Evolutionary conservation across 2,329 filamentous ascomycete genomes (phyloP), one percentile per base, ranked within the genome.

Genomic region (Epichloe hybrida): DNA sequence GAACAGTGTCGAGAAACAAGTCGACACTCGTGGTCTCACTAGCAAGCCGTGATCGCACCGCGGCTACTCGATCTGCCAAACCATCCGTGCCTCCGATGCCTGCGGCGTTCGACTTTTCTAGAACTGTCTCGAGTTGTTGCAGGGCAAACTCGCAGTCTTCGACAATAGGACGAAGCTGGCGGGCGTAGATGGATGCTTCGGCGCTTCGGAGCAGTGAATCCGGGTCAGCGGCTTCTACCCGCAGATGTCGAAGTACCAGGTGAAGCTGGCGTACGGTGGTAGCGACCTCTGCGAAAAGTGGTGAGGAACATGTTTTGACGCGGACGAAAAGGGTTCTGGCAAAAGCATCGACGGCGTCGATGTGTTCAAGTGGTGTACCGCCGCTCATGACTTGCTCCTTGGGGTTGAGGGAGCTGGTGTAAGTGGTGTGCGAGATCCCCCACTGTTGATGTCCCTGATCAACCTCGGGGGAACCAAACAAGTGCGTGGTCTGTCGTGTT

Each of bases 1-100:
- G 77, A 17, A 82, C 69, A 0, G 73, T 75, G 56, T 81, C 74
- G 17, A 83, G 69, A 53, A 82, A 79, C 57, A 72, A 65, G 50
- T 76, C 74, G 45, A 83, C 69, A 39, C 68, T 73, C 5, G 70
- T 69, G 59, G 73, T 77, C 53, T 80, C 75, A 53, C 70, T 70
- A 8, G 68, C 66, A 44, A 83, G 66, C 57, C 74, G 75, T 39
- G 63, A 61, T 42, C 66, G 65, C 50, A 75, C 66, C 49, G 73
- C 59, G 5, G 65, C 66, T 36, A 77, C 61, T 11, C 66, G 61
- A 46, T 65, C 66, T 23, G 66, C 67, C 39, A 68, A 60, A 8
- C 59, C 61, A 20, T 64, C 63, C 20, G 59, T 62, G 51, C 67
- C 58, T 50, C 59, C 56, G 51, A 49, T 56, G 46, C 44, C 54